Base-by-base conservation (phyloP, 768 basidiomycete species). In the Kwoniella sp. region DNA sequence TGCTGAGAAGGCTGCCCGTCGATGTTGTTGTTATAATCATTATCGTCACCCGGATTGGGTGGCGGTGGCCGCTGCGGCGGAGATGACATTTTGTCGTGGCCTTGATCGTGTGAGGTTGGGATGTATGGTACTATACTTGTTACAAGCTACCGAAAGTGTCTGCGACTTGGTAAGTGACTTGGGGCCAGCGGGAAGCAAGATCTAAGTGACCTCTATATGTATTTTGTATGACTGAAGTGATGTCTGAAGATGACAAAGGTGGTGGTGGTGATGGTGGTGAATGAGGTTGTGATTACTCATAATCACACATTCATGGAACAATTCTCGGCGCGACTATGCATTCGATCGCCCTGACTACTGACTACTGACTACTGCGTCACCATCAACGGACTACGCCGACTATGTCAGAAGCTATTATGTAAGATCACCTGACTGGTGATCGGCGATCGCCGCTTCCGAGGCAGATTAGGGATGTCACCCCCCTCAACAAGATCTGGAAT, bases 21-120 rank as follows among this genome's bases (percentile, higher is more conserved):
- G 41, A 9, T 17, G 41, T 45, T 45, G 20, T 45, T 45, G 17
- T 17, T 45, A 17, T 45, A 5, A 13, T 17, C 15, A 17, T 34
- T 45, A 45, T 45, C 17, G 41, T 45, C 41, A 45, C 41, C 41
- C 41, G 41, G 41, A 17, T 45, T 45, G 41, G 41, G n/a, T n/a
- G n/a, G 34, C 34, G 34, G 41, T 45, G 41, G 41, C 41, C 11
- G 41, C 41, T 8, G 41, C 15, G 41, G 41, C 41, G 41, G 41
- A 3, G 41, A 45, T 45, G 41, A 45, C 41, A 45, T 45, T 17
- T 45, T 45, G 41, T 45, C 8, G 41, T 45, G 41, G 41, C 20
- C 8, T 8, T 45, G 41, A 17, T 45, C 41, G 41, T 17, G 41
- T 45, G 41, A 7, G 9, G 34, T 34, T 34, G 5, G 7, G 34